phyloP scores from a whole-genome alignment of 495 filamentous ascomycete genomes.

The Neurospora sp. region DNA sequence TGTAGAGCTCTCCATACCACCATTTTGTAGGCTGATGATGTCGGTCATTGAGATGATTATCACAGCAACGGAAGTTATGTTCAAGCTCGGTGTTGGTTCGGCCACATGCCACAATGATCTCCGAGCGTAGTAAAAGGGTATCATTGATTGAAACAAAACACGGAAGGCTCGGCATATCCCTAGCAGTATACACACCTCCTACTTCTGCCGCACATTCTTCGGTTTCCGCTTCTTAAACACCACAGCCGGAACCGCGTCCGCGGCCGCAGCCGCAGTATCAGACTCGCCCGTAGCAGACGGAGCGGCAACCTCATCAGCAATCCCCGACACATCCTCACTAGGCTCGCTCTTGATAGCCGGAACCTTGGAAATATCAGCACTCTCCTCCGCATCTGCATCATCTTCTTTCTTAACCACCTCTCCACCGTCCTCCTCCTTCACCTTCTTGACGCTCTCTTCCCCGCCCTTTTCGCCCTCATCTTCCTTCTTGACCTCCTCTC shows the following conservation, averaged over 20 bases:
- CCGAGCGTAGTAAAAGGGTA: slow-evolving; percentile 4
- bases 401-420: slow-evolving; percentile 11
- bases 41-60: neutral
- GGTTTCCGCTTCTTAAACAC: slow-evolving; percentile 90
- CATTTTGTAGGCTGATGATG: neutral
- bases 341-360: slow-evolving; percentile 11
- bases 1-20: neutral
- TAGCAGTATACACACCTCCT: neutral
- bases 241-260: slow-evolving; percentile 25
- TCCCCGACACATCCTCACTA: slow-evolving; percentile 7
- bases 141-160: slow-evolving; percentile 5
- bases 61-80: neutral
- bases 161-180: neutral
- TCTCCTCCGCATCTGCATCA: slow-evolving; percentile 2
- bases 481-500: slow-evolving; percentile 8
- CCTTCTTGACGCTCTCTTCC: slow-evolving; percentile 25
- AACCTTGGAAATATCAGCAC: neutral
- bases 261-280: neutral
- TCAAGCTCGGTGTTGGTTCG: neutral
- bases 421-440: slow-evolving; percentile 5
- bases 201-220: slow-evolving; percentile 57
- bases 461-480: neutral
- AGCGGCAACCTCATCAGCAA: neutral
- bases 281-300: neutral
- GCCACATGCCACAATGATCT: neutral